A percentile compares a stretch with the other conserved stretches of the same genome.
These are phyloP conservation scores for Rosa lucieae DNA, from an alignment of 306 rosid species.

Conservation along the genomic window DNA sequence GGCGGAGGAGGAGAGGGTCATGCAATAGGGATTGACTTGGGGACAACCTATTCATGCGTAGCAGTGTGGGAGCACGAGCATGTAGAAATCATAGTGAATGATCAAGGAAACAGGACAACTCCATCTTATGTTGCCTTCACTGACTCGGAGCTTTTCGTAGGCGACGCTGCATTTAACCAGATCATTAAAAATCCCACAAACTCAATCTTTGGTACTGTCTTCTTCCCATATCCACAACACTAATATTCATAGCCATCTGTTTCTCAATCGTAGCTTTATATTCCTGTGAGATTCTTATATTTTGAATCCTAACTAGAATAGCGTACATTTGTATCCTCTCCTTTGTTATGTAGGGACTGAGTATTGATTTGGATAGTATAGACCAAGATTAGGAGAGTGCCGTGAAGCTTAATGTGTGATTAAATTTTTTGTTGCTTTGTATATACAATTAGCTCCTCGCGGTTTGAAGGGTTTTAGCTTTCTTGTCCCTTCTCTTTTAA, in stretches of 20 bases:
- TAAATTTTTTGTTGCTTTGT: too few relatives aligned
- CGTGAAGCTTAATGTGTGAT: too few relatives aligned
- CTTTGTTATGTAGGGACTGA: not conserved
- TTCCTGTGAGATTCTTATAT: not conserved
- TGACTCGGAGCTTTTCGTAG: not conserved
- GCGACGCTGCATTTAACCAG: not conserved
- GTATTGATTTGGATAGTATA: not conserved
- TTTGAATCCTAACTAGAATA: too few relatives aligned
- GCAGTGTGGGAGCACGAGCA: too few relatives aligned
- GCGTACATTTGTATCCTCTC: not conserved
- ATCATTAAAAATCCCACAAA: not conserved
- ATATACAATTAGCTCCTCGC: too few relatives aligned
- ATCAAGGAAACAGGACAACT: not conserved
- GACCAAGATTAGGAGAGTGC: too few relatives aligned
- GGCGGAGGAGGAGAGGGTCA: too few relatives aligned
- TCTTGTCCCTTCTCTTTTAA: too few relatives aligned
- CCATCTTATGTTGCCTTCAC: constrained; percentile 8
- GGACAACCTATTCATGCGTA: too few relatives aligned
- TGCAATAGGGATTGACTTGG: too few relatives aligned
- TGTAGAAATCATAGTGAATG: too few relatives aligned
- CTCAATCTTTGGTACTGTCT: not conserved
- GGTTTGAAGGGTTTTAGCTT: too few relatives aligned
- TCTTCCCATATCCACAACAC: not conserved
- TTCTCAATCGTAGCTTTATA: not conserved
- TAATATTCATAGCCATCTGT: not conserved